Evolutionary conservation across 768 basidiomycete genomes (phyloP), one percentile per base, ranked within the genome.

Genomic region (Boletus rufocinnamomeus): DNA sequence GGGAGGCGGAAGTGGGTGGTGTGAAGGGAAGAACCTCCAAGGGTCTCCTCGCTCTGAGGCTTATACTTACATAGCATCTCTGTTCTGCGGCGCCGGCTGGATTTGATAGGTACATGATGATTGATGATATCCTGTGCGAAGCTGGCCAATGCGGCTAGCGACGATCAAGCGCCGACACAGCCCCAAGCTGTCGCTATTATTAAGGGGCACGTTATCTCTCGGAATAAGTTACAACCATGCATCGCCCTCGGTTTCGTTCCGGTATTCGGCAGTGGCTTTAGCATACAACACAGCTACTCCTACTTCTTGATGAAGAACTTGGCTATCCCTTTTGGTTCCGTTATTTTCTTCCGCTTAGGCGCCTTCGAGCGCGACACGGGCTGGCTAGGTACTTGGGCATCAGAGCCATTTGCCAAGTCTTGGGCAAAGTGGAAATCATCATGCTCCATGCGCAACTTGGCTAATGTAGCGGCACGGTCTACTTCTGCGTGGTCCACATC

Each of bases 341-440:
- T 56, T 30, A 58, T 63, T 65, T 74, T 74, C 63, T 63, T 70
- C 60, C 69, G 75, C 60, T 71, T 72, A 47, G 68, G 71, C 41
- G 60, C 62, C 38, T 57, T 64, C 55, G 66, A 54, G 35, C 57
- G 52, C 41, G 62, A 57, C 34, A 28, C 46, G 21, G 52, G 60
- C 27, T 56, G 61, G 45, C 30, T 38, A 50, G 54, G 38, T 21
- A 13, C 41, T 21, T 48, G 54, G 5, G 6, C 21, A 21, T 68
- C 70, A 51, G 73, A 57, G 53, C 79, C 76, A 27, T 80, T 80
- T 23, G 87, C 81, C 51, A 98, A 69, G 55, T 92, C 88, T 65
- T 86, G 80, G 1, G 95, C 95, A 64, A 93, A 85, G 72, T 98
- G 95, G 71, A 85, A 97, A 73, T 97, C 95, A 37, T 84, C 81